A percentile compares a stretch with the other conserved stretches of the same genome.
Conservation (phyloP, 176 grass and related monocot species). For the Cenchrus purpureus region DNA sequence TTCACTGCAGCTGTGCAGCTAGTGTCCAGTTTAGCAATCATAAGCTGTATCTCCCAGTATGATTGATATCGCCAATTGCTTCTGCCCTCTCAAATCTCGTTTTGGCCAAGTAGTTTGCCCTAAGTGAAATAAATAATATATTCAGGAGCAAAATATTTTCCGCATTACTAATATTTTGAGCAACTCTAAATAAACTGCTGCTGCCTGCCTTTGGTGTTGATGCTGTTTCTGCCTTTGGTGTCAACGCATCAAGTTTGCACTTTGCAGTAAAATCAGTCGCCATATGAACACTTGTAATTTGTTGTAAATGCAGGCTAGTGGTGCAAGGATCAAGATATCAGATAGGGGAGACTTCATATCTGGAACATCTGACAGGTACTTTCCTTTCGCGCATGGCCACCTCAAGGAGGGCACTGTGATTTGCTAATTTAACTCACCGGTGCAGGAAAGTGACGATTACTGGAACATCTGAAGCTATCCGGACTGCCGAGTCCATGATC, state of each 20-base stretch:
- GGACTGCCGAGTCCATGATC: constrained; percentile 83
- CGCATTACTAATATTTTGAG: not conserved
- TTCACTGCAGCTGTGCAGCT: not conserved
- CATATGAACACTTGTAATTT: not conserved
- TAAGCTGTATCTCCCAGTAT: not conserved
- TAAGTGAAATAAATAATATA: not conserved
- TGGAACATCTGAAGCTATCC: constrained; percentile 78
- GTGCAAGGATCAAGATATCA: constrained; percentile 89
- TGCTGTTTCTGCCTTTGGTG: not conserved
- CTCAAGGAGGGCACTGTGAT: not conserved
- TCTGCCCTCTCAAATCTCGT: not conserved
- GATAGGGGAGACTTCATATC: constrained; percentile 81
- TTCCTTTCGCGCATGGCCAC: not conserved
- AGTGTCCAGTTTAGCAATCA: not conserved
- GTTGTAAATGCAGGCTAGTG: constrained; percentile 63
- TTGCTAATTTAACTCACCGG: not conserved
- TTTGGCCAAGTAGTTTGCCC: constrained; percentile 1
- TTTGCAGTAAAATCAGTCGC: not conserved
- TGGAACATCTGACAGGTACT: constrained; percentile 84
- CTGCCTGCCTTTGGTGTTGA: not conserved
- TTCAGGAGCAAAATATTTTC: not conserved
- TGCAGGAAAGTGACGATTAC: constrained; percentile 97
- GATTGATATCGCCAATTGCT: not conserved
- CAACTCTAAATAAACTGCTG: not conserved
- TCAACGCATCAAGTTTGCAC: not conserved